Evolutionary conservation across 1,139 yeast genomes (phyloP).

Genomic region (Nakaseomyces bracarensis): DNA sequence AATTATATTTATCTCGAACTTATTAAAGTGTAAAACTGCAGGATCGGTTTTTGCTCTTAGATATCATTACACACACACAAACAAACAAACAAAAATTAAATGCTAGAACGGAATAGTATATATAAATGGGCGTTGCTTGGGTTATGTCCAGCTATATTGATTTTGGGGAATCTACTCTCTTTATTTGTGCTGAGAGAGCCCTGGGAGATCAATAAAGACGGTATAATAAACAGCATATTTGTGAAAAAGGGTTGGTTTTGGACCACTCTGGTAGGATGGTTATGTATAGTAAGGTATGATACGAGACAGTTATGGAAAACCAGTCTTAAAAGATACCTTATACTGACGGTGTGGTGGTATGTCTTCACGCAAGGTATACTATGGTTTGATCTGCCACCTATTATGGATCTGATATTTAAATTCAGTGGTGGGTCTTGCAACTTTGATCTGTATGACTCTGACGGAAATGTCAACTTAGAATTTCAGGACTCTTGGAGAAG

Average conservation of each 20-base stretch:
- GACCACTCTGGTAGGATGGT: slow-evolving; percentile 51
- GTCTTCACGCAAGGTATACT: slow-evolving; percentile 26
- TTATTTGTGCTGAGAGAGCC: slow-evolving; percentile 10
- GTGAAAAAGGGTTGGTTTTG: slow-evolving; percentile 93
- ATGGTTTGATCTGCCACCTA: slow-evolving; percentile 38
- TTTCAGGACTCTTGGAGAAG: slow-evolving; percentile 24
- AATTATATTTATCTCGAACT: too few species aligned
- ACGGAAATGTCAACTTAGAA: slow-evolving; percentile 15
- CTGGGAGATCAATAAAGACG: slow-evolving; percentile 22
- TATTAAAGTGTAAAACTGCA: too few species aligned
- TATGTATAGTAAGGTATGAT: slow-evolving; percentile 19
- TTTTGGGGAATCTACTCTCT: slow-evolving; percentile 27
- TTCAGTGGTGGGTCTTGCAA: slow-evolving; percentile 75
- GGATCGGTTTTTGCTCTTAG: too few species aligned
- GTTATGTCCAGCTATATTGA: slow-evolving; percentile 27
- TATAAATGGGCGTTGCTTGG: slow-evolving; percentile 13
- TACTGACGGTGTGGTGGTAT: slow-evolving; percentile 28
- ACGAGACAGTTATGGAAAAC: slow-evolving; percentile 9
- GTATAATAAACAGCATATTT: slow-evolving; percentile 56
- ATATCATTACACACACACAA: too few species aligned
- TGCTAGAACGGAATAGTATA: too few species aligned
- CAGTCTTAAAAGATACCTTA: slow-evolving; percentile 15
- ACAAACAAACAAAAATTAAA: too few species aligned
- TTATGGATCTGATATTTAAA: slow-evolving; percentile 80
- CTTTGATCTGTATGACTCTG: slow-evolving; percentile 22